Evolutionary conservation across 2,329 filamentous ascomycete genomes (phyloP), one percentile per base, ranked within the genome.

Genomic region (Colletotrichum falcatum): DNA sequence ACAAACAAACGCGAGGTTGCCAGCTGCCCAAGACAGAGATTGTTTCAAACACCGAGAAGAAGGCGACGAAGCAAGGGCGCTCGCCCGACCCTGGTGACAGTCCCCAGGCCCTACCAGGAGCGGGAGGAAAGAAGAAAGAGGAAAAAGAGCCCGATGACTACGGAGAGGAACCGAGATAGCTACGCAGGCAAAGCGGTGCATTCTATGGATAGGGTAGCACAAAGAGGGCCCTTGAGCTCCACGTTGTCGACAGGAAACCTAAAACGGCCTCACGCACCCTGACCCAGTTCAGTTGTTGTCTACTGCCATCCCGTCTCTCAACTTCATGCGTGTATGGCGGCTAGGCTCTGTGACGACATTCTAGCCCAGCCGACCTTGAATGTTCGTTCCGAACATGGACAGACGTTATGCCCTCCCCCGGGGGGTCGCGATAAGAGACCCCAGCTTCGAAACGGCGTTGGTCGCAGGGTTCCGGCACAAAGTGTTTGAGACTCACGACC

Each of bases 401-500:
- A 62, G 58, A 61, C 26, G 61, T 67, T 62, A 70, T 66, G 70
- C 66, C 70, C 59, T 35, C 30, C 59, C 42, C 30, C 56, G 56
- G 3, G 2, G 51, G 42, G 49, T 46, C 28, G 49, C 44, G 49
- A 60, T 69, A 63, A 66, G 42, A 61, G 26, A 55, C 56, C 61
- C 69, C 62, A 55, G 66, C 59, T 56, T 70, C 78, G 78, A 79
- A 79, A 79, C 78, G 65, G 70, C 62, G 65, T 58, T 72, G 73
- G 78, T 78, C 75, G 75, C 77, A 78, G 74, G 71, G 74, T 74
- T 75, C 76, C 74, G 73, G 77, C 76, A 76, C 73, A 65, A 69
- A 20, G 59, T 68, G 78, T 79, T 79, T 79, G 76, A 79, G 75
- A 73, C 73, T 75, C 74, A 73, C 74, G 75, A 76, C 74, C 76